Conservation (phyloP, 495 filamentous ascomycete genomes). For the Podospora pseudoanserina region DNA sequence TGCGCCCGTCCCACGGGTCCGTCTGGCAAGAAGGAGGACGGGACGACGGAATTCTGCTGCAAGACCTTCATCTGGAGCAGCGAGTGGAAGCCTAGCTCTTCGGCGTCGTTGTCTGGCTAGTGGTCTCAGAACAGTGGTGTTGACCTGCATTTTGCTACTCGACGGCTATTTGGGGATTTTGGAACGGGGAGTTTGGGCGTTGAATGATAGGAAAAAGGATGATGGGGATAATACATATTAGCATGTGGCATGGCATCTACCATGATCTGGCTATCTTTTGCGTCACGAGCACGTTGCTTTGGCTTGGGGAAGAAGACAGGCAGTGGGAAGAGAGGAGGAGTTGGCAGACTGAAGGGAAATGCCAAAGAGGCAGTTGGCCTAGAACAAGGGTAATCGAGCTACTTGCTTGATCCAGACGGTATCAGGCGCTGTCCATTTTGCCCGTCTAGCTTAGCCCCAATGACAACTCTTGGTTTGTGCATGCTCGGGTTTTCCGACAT, state of each 20-base stretch:
- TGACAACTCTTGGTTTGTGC: neutral
- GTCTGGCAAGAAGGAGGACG: slow-evolving; percentile 73
- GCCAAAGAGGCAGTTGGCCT: neutral
- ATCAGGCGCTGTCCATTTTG: neutral
- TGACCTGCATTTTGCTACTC: neutral
- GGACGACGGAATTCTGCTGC: slow-evolving; percentile 75
- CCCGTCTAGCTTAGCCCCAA: neutral
- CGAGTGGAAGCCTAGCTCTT: slow-evolving; percentile 56
- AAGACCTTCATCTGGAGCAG: slow-evolving; percentile 87
- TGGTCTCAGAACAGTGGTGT: neutral
- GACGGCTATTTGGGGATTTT: neutral
- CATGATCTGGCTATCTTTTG: neutral
- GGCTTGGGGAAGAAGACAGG: neutral
- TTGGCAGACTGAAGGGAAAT: neutral
- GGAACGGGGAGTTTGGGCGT: neutral
- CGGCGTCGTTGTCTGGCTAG: neutral
- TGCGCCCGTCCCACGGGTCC: slow-evolving; percentile 79
- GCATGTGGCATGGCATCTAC: neutral
- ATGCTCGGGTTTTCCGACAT: neutral
- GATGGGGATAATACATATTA: neutral
- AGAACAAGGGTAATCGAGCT: neutral
- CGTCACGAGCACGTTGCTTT: neutral
- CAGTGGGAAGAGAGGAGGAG: neutral
- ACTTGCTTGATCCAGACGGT: neutral
- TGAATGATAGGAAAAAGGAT: neutral